Conservation (phyloP, 805 yeast genomes). For the Teunomyces funiuensis region DNA sequence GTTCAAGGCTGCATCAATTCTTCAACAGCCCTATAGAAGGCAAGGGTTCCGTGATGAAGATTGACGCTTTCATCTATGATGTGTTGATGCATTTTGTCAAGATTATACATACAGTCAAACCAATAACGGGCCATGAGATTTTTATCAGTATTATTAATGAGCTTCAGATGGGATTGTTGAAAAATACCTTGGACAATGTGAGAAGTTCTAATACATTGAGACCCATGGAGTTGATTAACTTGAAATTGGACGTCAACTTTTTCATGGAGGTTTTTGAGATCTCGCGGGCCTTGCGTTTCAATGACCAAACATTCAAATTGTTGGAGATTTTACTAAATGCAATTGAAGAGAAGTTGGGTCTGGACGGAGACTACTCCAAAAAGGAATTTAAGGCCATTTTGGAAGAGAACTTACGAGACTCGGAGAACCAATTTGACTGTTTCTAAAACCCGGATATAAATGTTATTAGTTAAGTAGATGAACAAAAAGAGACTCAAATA, state of each 20-base stretch:
- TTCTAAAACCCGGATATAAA: slow-evolving; percentile 15
- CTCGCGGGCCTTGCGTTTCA: slow-evolving; percentile 31
- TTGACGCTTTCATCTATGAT: slow-evolving; percentile 42
- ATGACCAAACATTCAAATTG: slow-evolving; percentile 26
- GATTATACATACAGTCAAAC: slow-evolving; percentile 38
- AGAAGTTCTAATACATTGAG: slow-evolving; percentile 19
- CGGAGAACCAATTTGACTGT: slow-evolving; percentile 35
- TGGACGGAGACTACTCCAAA: slow-evolving; percentile 20
- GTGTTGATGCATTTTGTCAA: slow-evolving; percentile 42
- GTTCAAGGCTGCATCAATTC: slow-evolving; percentile 25
- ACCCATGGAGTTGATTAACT: slow-evolving; percentile 22
- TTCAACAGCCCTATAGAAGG: slow-evolving; percentile 15
- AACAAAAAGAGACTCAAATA: slow-evolving; percentile 2
- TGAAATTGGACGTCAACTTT: slow-evolving; percentile 38
- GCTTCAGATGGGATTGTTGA: slow-evolving; percentile 36
- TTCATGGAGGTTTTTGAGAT: slow-evolving; percentile 40
- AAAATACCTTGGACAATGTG: slow-evolving; percentile 31
- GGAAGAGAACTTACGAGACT: slow-evolving; percentile 24
- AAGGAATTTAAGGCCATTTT: slow-evolving; percentile 30
- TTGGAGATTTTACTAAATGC: slow-evolving; percentile 12
- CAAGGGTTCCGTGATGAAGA: slow-evolving; percentile 15
- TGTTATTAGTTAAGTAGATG: background rate
- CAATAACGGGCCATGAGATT: slow-evolving; percentile 37
- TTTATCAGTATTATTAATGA: slow-evolving; percentile 38
- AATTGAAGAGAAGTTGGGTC: slow-evolving; percentile 12